A percentile compares a stretch with the other conserved stretches of the same genome.
Conservation (phyloP, 306 rosid genomes). For the Hylodesmum podocarpum region DNA sequence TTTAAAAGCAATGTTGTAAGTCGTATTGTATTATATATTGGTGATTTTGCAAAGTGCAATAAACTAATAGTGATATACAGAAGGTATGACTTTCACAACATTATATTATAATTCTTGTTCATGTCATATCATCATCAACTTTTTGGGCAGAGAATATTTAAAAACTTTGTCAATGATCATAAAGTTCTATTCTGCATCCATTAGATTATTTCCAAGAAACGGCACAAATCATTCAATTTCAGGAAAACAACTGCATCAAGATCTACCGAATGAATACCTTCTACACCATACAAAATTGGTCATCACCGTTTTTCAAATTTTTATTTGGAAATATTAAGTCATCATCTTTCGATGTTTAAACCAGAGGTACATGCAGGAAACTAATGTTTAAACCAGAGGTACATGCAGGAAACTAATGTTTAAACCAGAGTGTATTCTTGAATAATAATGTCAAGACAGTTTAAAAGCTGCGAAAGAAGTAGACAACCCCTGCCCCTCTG, state of each 20-base stretch:
- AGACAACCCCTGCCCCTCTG: not conserved
- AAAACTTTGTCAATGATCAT: conserved; percentile 6
- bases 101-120: not conserved
- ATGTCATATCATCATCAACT: not conserved
- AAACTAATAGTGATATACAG: conserved; percentile 5
- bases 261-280: conserved; percentile 6
- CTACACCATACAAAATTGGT: conserved; percentile 7
- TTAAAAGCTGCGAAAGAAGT: conserved; percentile 17
- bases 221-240: conserved; percentile 16
- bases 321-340: not conserved
- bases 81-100: not conserved
- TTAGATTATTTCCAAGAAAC: conserved; percentile 18
- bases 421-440: conserved; percentile 2
- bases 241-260: not conserved
- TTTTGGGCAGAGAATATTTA: not conserved
- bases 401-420: conserved; percentile 25
- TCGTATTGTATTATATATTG: conserved; percentile 34
- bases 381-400: conserved; percentile 23
- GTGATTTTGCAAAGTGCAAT: not conserved
- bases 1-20: conserved; percentile 30
- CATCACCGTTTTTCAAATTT: conserved; percentile 18
- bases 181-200: not conserved
- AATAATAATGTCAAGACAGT: conserved; percentile 33
- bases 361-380: conserved; percentile 26
- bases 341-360: not conserved